phyloP scores from a whole-genome alignment of 2,329 filamentous ascomycete species.

The Claviceps sp. region DNA sequence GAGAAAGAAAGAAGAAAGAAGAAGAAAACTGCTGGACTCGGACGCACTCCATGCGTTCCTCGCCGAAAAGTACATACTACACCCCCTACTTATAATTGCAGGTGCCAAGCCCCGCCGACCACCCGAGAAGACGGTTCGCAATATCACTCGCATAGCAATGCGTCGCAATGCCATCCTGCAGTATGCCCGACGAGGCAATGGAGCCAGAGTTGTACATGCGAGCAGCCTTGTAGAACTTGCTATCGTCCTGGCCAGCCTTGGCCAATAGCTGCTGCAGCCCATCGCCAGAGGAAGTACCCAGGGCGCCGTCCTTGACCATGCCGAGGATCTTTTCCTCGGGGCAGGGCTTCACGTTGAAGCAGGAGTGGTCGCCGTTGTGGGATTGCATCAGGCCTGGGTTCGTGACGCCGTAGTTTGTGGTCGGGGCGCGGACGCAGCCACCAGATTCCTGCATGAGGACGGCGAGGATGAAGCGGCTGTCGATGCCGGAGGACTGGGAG shows the following conservation, averaged over 20 bases:
- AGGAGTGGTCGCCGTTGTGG: conserved; percentile 23
- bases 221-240: conserved; percentile 30
- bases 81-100: neutral
- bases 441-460: conserved; percentile 31
- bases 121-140: conserved; percentile 15
- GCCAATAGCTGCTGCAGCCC: conserved; percentile 24
- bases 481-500: conserved; percentile 16
- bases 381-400: conserved; percentile 31
- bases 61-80: neutral
- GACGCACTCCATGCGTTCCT: neutral
- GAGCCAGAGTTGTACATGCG: conserved; percentile 38
- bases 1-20: neutral
- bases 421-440: conserved; percentile 27
- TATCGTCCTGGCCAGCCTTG: conserved; percentile 9
- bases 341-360: conserved; percentile 16
- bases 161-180: conserved; percentile 28
- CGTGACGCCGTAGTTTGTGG: conserved; percentile 25
- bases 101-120: neutral
- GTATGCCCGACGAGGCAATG: conserved; percentile 21
- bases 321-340: conserved; percentile 12
- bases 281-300: conserved; percentile 26
- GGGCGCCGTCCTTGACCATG: conserved; percentile 27
- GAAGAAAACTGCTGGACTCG: neutral
- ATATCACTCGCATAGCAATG: conserved; percentile 38
- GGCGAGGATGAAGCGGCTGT: conserved; percentile 28